These are phyloP conservation scores for Pterocarpus santalinus DNA, from an alignment of 306 rosid genomes.

Conservation along the genomic window DNA sequence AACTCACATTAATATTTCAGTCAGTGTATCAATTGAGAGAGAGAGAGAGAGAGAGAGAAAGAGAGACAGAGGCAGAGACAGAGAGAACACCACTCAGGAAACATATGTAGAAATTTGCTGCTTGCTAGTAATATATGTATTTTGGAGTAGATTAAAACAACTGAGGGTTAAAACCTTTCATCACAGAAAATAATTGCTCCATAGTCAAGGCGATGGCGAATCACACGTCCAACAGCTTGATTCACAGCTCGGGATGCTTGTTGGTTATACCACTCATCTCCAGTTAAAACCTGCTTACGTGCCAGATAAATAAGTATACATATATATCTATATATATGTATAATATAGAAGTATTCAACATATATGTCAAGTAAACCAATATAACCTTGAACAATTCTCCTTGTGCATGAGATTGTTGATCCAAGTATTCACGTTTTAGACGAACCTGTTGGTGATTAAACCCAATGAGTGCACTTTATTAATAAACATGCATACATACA, in stretches of 20 bases:
- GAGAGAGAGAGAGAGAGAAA: background rate
- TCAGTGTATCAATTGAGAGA: slow-evolving; percentile 7
- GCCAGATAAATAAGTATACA: slow-evolving; percentile 38
- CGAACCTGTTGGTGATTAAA: slow-evolving; percentile 73
- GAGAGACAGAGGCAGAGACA: background rate
- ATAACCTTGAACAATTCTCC: slow-evolving; percentile 66
- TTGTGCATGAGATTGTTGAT: slow-evolving; percentile 63
- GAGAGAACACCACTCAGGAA: slow-evolving; percentile 12
- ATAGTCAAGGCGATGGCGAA: slow-evolving; percentile 96
- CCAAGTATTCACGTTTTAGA: slow-evolving; percentile 89
- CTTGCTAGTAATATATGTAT: slow-evolving; percentile 29
- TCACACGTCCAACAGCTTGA: slow-evolving; percentile 98
- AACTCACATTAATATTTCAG: slow-evolving; percentile 10
- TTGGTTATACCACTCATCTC: slow-evolving; percentile 96
- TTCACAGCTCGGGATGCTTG: slow-evolving; percentile 97
- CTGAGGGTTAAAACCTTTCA: slow-evolving; percentile 74
- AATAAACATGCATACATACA: slow-evolving; percentile 23
- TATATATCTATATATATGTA: slow-evolving; percentile 28
- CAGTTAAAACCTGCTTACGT: slow-evolving; percentile 64
- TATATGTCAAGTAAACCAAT: slow-evolving; percentile 34
- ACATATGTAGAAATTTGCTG: slow-evolving; percentile 20
- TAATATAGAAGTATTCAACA: background rate
- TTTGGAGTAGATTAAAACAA: slow-evolving; percentile 32
- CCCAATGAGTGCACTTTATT: slow-evolving; percentile 36
- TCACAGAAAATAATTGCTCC: slow-evolving; percentile 95